A percentile compares a stretch with the other conserved stretches of the same genome.
phyloP scores from a whole-genome alignment of 2,329 filamentous ascomycete species.

The Cucurbitaria berberidis region DNA sequence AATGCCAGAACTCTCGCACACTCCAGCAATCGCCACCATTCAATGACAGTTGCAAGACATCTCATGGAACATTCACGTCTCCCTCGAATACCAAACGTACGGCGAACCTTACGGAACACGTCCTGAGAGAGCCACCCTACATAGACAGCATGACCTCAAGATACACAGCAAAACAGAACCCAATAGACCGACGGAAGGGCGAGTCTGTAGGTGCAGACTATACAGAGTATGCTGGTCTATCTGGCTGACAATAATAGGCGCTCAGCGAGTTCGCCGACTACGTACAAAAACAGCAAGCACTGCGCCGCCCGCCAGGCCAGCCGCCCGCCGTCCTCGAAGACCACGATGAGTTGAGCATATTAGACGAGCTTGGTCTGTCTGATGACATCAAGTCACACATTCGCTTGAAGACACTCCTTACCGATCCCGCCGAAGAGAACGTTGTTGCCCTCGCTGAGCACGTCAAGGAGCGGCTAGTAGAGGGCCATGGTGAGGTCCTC shows the following conservation, averaged over 20 bases:
- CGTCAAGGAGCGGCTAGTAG: conserved; percentile 68
- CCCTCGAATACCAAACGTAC: conserved; percentile 32
- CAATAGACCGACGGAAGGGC: conserved; percentile 82
- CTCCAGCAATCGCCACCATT: conserved; percentile 24
- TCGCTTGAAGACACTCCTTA: conserved; percentile 76
- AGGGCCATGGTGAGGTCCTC: conserved; percentile 86
- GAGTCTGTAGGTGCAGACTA: conserved; percentile 70
- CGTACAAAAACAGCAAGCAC: conserved; percentile 88
- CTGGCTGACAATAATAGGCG: conserved; percentile 58
- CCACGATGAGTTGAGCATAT: conserved; percentile 87
- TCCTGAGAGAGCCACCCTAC: conserved; percentile 26
- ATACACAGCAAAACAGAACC: conserved; percentile 63
- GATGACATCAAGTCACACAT: conserved; percentile 70
- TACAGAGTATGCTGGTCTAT: background rate
- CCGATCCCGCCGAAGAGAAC: conserved; percentile 63
- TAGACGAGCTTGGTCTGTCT: conserved; percentile 76
- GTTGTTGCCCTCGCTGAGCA: conserved; percentile 68
- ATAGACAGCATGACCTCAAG: conserved; percentile 42
- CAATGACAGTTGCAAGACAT: conserved; percentile 39
- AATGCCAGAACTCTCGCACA: conserved; percentile 16
- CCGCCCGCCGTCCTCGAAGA: conserved; percentile 60
- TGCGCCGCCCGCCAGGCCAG: conserved; percentile 58
- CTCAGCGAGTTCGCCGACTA: conserved; percentile 98
- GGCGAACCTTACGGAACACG: conserved; percentile 23
- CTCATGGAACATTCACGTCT: conserved; percentile 42